Conservation (phyloP, 1,284 basidiomycete species). For the Ganoderma lucidum region DNA sequence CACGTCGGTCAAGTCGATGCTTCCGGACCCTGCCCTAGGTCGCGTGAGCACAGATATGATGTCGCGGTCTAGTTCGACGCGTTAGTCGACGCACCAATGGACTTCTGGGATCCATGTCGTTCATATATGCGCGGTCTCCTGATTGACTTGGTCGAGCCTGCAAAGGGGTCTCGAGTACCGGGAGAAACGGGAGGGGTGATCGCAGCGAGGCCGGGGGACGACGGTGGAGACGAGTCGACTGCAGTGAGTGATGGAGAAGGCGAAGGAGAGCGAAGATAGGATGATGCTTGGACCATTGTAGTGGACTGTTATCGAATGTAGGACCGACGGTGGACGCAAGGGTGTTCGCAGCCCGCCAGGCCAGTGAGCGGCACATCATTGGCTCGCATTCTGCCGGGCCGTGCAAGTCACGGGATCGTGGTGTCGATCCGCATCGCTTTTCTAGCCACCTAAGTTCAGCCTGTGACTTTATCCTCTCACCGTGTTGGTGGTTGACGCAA, state of each 20-base stretch:
- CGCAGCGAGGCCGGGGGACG: constrained; percentile 20
- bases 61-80: background rate
- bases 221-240: constrained; percentile 31
- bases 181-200: constrained; percentile 38
- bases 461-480: too few relatives aligned
- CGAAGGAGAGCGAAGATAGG: constrained; percentile 17
- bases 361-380: background rate
- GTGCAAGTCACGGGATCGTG: too few relatives aligned
- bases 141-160: constrained; percentile 39
- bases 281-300: background rate
- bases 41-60: constrained; percentile 13
- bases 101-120: constrained; percentile 10
- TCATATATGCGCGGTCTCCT: constrained; percentile 38
- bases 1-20: constrained; percentile 10
- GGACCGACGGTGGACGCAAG: background rate
- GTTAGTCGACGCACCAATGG: constrained; percentile 5
- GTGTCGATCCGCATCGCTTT: too few relatives aligned
- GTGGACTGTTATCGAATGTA: background rate
- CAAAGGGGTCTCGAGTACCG: constrained; percentile 37
- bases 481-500: too few relatives aligned
- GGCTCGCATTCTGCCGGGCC: background rate
- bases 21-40: background rate
- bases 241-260: constrained; percentile 27
- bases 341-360: too few relatives aligned
- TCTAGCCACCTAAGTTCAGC: too few relatives aligned